Evolutionary conservation across 306 rosid species (phyloP).

Genomic region (Cucumis sativus): Cucumber_9930_V3 NC_026658.2:25405501-25406000

Average conservation of each 20-base stretch:
- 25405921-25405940: conserved; percentile 86
- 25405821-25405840: not conserved
- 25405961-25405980: conserved; percentile 98
- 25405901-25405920: not conserved
- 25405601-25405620: not conserved
- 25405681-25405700: not conserved
- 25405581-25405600: not conserved
- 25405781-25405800: not conserved
- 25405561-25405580: not conserved
- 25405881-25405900: not conserved
- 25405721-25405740: not conserved
- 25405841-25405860: not conserved
- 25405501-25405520: not conserved
- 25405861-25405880: not conserved
- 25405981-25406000: conserved; percentile 87
- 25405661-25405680: not conserved
- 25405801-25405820: not conserved
- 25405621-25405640: not conserved
- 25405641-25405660: not conserved
- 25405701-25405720: not conserved
- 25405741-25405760: not conserved
- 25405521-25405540: not conserved
- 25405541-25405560: not conserved
- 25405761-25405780: not conserved
- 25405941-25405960: conserved; percentile 88